phyloP scores from a whole-genome alignment of 1,139 yeast genomes.

The Taphrina populina region DNA sequence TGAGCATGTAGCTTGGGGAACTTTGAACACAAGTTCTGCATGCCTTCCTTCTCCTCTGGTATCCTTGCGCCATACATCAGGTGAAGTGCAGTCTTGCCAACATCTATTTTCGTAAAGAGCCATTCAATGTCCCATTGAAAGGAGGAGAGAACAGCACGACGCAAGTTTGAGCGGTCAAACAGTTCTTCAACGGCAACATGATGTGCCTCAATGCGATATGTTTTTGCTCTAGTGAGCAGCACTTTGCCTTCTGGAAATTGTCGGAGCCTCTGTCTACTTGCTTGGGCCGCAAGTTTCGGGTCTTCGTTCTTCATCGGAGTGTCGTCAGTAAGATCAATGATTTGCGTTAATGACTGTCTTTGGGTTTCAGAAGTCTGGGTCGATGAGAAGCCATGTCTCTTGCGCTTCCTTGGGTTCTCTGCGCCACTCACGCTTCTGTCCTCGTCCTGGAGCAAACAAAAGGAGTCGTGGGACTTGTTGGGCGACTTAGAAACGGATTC shows the following conservation, averaged over 20 bases:
- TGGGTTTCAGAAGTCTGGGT: too few species aligned
- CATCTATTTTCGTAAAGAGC: constrained; percentile 30
- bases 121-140: constrained; percentile 36
- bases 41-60: constrained; percentile 25
- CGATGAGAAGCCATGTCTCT: too few species aligned
- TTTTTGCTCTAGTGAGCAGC: constrained; percentile 38
- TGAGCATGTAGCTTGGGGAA: constrained; percentile 12
- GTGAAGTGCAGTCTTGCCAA: constrained; percentile 33
- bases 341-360: too few species aligned
- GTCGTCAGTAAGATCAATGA: too few species aligned
- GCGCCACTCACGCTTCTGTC: too few species aligned
- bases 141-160: constrained; percentile 38
- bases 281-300: too few species aligned
- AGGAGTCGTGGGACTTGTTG: too few species aligned
- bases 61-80: constrained; percentile 37
- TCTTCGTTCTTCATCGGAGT: too few species aligned
- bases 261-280: too few species aligned
- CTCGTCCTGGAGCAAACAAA: too few species aligned
- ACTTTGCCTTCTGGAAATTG: constrained; percentile 38
- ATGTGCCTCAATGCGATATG: constrained; percentile 34
- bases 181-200: constrained; percentile 40
- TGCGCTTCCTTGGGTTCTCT: too few species aligned
- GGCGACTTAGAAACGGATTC: too few species aligned
- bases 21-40: background rate
- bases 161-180: constrained; percentile 36